Evolutionary conservation across 176 grass and related monocot genomes (phyloP), one percentile per base, ranked within the genome.

Genomic region (Canna indica): DNA sequence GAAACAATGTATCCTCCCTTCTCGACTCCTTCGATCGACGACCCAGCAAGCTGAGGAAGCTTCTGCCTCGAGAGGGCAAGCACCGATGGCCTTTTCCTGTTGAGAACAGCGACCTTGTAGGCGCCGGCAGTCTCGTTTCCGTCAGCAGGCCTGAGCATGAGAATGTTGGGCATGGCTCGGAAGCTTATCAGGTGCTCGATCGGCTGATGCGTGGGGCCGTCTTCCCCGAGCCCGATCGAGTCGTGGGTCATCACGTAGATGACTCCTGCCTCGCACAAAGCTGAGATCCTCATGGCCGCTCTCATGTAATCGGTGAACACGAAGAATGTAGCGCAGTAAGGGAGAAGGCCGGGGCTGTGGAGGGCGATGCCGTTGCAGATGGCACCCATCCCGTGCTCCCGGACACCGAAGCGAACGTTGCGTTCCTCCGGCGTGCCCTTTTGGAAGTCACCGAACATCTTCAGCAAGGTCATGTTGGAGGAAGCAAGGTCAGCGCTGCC

Each of bases 231-330:
- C 87, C 94, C 94, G 68, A 97, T 97, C 0, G 94, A 97, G 56
- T 97, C 94, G 12, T 97, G 94, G 31, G 94, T 97, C 94, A 97
- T 97, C 44, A 97, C 94, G 85, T 93, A 90, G 74, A 97, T 93
- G 47, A 93, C 89, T 78, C 94, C 84, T 35, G 82, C 76, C 80
- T 97, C 86, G 5, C 46, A 80, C 75, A 97, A 74, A 27, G 94
- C 94, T 28, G 94, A 97, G 75, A 97, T 90, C 54, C 94, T 85
- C 30, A 97, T 97, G 75, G 94, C 88, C 36, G 73, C 94, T 70
- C 94, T 84, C 94, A 97, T 97, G 86, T 97, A 97, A 72, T 97
- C 94, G 0, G 94, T 97, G 84, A 97, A 97, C 34, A 97, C 89
- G 57, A 97, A 97, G 80, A 97, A 97, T 69, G 94, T 97, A 39